Percentiles rank a stretch among this genome's conserved stretches.
Evolutionary conservation across 495 filamentous ascomycete species (phyloP).

Genomic region (Penicillium tannophilum): DNA sequence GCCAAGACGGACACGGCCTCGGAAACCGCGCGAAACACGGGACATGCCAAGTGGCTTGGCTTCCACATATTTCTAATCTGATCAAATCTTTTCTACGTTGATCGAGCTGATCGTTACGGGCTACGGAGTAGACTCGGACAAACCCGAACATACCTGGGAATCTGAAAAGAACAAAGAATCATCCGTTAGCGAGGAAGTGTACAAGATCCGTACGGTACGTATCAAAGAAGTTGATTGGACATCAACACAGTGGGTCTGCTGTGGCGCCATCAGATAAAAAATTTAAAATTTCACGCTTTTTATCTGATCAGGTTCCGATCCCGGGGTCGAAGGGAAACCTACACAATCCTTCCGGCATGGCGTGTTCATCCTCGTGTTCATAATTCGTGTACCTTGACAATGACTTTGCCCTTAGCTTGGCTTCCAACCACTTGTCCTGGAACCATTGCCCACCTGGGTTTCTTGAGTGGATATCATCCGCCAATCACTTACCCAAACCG

Average conservation of each 20-base stretch:
- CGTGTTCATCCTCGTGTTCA: too few relatives aligned
- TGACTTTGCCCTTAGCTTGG: too few relatives aligned
- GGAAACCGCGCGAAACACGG: slow-evolving; percentile 12
- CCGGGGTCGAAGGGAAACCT: too few relatives aligned
- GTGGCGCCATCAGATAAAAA: slow-evolving; percentile 41
- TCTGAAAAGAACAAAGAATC: too few relatives aligned
- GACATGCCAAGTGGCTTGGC: neutral
- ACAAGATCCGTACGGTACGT: neutral
- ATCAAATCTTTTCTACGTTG: neutral
- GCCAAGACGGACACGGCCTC: slow-evolving; percentile 10
- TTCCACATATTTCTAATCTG: neutral
- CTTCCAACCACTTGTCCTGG: neutral
- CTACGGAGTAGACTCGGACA: neutral
- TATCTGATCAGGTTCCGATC: slow-evolving; percentile 32
- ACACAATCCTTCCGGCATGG: too few relatives aligned
- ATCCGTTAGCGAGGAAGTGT: neutral
- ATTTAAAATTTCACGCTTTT: slow-evolving; percentile 21
- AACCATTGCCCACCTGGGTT: too few relatives aligned
- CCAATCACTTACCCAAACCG: slow-evolving; percentile 4
- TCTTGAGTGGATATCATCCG: neutral
- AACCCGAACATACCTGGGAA: neutral
- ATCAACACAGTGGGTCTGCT: slow-evolving; percentile 13
- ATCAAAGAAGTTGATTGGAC: too few relatives aligned
- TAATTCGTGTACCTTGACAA: neutral
- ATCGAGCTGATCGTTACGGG: neutral